Base-by-base conservation (phyloP, 352 stramenopile species). In the Phytopythium vexans region DNA sequence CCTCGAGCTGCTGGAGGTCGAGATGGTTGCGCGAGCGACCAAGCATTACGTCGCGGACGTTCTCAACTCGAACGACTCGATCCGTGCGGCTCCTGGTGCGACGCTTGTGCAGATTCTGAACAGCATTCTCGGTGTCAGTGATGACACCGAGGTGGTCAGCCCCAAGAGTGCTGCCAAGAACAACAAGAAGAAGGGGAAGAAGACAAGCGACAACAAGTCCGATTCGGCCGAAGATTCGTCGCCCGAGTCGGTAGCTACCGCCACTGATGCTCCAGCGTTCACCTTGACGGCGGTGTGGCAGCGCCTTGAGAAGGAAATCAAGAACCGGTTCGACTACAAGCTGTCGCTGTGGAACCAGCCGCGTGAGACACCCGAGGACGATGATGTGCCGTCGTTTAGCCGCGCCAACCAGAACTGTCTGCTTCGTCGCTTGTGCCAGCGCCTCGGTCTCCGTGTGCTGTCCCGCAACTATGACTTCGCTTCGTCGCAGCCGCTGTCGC, bases 1-100 rank as follows among this genome's bases (percentile, higher is more conserved):
- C 62, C 67, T 98, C 14, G 94, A 98, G 65, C 62, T 98, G 6
- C 69, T 98, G 3, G 96, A 99, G 59, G 91, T 95, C 11, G 96
- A 99, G 70, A 99, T 99, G 84, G 88, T 98, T 41, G 84, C 95
- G 16, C 91, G 96, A 58, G 89, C 77, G 32, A 58, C 84, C 33
- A 98, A 98, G 73, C 85, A 95, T 64, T 62, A 92, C 35, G 56
- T 95, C 21, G 76, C 79, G 27, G 74, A 88, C 50, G 60, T 93
- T 4, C 62, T 93, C 32, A 86, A 86, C 63, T 71, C 70, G 3
- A 72, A 94, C 47, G 66, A 72, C 12, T 68, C 61, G 3, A 65
- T 89, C 36, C 76, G 77, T 48, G 76, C 81, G 8, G 83, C 84
- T 0, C 88, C 88, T 6, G 88, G 86, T 32, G 67, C 70, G 0